Evolutionary conservation across 257 asterid species (phyloP).

Genomic region (Scutellaria galericulata): DNA sequence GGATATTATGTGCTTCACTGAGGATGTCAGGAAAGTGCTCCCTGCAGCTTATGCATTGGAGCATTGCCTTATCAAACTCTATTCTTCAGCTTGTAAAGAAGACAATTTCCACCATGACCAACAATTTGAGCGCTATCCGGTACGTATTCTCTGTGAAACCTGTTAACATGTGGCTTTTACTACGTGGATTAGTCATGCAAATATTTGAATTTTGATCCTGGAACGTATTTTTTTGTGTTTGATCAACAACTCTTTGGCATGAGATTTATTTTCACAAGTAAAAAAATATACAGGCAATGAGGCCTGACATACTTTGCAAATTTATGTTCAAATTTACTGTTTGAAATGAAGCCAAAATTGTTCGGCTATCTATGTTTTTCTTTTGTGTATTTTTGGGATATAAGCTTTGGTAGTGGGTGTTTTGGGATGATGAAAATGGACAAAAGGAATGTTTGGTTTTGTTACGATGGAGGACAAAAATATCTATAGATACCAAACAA

Average conservation of each 20-base stretch:
- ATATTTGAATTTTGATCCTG: constrained; percentile 30
- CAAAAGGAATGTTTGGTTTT: too few relatives aligned
- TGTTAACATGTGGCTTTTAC: constrained; percentile 22
- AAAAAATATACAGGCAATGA: too few relatives aligned
- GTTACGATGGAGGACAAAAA: too few relatives aligned
- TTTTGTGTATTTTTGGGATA: not conserved
- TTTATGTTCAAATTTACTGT: constrained; percentile 20
- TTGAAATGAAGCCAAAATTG: constrained; percentile 21
- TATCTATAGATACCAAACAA: too few relatives aligned
- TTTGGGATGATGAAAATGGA: too few relatives aligned
- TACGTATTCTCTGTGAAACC: constrained; percentile 31
- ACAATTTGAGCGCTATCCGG: constrained; percentile 70
- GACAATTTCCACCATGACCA: constrained; percentile 42
- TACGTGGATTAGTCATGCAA: constrained; percentile 24
- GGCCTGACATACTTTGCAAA: not conserved
- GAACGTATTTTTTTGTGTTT: not conserved
- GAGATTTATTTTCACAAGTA: not conserved
- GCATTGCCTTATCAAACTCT: constrained; percentile 61
- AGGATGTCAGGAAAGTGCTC: constrained; percentile 80
- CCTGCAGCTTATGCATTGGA: constrained; percentile 87
- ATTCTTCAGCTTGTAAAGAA: constrained; percentile 58
- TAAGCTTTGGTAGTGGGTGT: not conserved
- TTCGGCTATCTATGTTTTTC: not conserved
- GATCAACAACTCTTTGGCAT: not conserved
- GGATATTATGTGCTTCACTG: constrained; percentile 64